Evolutionary conservation across 179 eudicot genomes (phyloP), one percentile per base, ranked within the genome.

Genomic region (Spinacia oleracea): DNA sequence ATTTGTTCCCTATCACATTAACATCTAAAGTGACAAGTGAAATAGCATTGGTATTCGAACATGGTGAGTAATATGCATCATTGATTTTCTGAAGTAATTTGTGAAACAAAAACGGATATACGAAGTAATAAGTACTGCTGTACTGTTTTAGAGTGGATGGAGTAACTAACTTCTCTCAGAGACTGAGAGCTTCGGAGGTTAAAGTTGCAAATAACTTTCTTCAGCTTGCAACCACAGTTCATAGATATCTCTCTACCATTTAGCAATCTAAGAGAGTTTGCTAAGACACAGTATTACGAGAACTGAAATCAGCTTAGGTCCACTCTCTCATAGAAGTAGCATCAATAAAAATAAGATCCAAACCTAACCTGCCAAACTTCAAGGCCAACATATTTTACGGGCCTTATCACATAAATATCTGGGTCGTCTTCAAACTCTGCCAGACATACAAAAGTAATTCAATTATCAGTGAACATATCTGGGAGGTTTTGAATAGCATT

Each of bases 381-480:
- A 48, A 92, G 89, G 55, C 97, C 97, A 21, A 91, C 90, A 80
- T 92, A 91, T 79, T 91, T 92, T 35, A 87, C 83, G 1, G 91
- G 90, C 83, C 74, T 88, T 87, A 89, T 62, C 65, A 92, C 93
- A 84, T 92, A 92, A 67, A 92, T 89, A 83, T 92, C 95, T 23
- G 95, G 97, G 71, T 92, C 97, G 78, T 92, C 97, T 84, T 92
- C 91, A 68, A 92, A 91, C 72, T 92, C 97, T 92, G 89, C 43
- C 76, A 50, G 16, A 60, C 74, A 78, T 59, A 79, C 48, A 50
- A 9, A 34, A 56, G 25, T n/a, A 40, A n/a, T 14, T 38, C 65
- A 71, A 6, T 73, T 38, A 51, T 81, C 72, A 60, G 55, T 74
- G 43, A 48, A 45, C 31, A 63, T 64, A 11, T 4, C 43, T 25